Conservation (phyloP, 202 grass and related monocot species). For the Zoysia matrella region DNA sequence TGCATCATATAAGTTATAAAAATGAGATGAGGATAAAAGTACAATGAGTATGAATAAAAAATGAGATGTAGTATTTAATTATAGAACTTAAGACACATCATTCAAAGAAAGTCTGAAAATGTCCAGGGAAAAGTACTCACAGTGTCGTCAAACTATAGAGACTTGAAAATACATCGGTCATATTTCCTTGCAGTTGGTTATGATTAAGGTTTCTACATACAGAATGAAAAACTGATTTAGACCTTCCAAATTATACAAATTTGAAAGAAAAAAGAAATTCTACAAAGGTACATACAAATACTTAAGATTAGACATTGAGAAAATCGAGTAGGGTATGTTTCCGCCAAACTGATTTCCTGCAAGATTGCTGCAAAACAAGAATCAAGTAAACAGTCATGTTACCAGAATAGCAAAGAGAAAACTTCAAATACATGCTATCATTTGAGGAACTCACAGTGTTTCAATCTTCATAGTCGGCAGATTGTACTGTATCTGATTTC, state of each 20-base stretch:
- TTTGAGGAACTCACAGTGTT: constrained; percentile 71
- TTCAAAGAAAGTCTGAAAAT: background rate
- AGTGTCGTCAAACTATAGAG: constrained; percentile 76
- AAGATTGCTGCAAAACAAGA: constrained; percentile 71
- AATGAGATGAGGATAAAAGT: constrained; percentile 23
- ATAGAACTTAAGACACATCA: constrained; percentile 20
- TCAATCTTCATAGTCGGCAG: constrained; percentile 78
- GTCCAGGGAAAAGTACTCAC: constrained; percentile 60
- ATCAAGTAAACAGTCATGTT: constrained; percentile 28
- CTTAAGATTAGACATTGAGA: constrained; percentile 71
- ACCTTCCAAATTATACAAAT: constrained; percentile 41
- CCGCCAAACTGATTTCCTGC: constrained; percentile 87
- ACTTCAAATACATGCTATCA: constrained; percentile 25
- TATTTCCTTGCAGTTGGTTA: constrained; percentile 86
- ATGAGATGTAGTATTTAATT: constrained; percentile 11
- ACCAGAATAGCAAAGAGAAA: constrained; percentile 30
- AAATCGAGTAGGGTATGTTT: constrained; percentile 81
- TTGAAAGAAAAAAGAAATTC: constrained; percentile 26
- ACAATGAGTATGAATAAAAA: background rate
- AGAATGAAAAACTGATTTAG: constrained; percentile 39
- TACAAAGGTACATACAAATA: constrained; percentile 69
- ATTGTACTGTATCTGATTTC: constrained; percentile 69
- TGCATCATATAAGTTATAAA: constrained; percentile 50
- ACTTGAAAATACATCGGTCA: constrained; percentile 72
- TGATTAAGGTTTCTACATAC: constrained; percentile 75